These are phyloP conservation scores for Nymphaea colorata DNA, from an alignment of 164 flowering plant species.

Conservation along the genomic window DNA sequence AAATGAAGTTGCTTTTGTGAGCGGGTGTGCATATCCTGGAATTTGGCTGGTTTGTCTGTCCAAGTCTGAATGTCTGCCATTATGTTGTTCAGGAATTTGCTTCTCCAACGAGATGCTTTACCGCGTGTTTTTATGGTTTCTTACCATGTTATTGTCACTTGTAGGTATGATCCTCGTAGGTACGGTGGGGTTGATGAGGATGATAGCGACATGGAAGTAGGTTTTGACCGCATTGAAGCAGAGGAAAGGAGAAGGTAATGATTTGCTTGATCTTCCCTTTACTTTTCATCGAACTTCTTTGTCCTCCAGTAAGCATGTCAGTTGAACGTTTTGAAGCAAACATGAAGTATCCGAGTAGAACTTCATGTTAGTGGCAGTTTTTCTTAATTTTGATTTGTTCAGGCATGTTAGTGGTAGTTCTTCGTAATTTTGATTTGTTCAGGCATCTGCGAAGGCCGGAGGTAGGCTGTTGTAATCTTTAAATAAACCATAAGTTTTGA, in stretches of 20 bases:
- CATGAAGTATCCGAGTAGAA: too few relatives aligned
- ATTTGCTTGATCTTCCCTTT: background rate
- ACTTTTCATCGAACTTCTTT: too few relatives aligned
- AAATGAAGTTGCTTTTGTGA: background rate
- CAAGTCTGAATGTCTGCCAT: background rate
- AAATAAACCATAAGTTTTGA: too few relatives aligned
- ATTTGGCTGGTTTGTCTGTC: background rate
- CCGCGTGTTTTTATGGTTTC: background rate
- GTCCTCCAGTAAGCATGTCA: background rate
- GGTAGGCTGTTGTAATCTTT: too few relatives aligned
- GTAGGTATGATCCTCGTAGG: conserved; percentile 54
- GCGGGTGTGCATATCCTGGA: background rate
- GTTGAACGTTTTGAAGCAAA: background rate
- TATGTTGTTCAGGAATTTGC: background rate
- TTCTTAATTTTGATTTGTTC: too few relatives aligned
- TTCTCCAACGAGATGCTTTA: background rate
- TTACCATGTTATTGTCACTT: conserved; percentile 3
- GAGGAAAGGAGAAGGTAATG: conserved; percentile 71
- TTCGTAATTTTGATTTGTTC: too few relatives aligned
- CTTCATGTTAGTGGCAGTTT: too few relatives aligned
- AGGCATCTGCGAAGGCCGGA: too few relatives aligned
- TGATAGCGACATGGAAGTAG: conserved; percentile 83
- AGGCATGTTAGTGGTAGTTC: too few relatives aligned
- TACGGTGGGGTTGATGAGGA: conserved; percentile 48
- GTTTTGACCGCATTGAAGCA: conserved; percentile 48